Percentiles rank a stretch among this genome's conserved stretches.
Conservation (phyloP, 2,329 filamentous ascomycete genomes). For the Pochonia chlamydosporia region DNA sequence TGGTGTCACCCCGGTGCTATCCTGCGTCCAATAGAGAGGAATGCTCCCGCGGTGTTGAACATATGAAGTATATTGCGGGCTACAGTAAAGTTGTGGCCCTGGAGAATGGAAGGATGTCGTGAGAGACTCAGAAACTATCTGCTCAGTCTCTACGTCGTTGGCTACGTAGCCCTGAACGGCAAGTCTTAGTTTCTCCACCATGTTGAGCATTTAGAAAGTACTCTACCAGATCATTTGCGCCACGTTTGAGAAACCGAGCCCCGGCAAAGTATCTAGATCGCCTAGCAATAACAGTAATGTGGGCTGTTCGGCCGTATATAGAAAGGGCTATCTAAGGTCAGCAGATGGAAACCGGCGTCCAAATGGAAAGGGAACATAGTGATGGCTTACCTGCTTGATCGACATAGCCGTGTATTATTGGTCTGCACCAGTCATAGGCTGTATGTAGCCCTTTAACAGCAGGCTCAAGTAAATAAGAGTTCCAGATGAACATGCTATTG, state of each 20-base stretch:
- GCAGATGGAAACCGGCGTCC: background rate
- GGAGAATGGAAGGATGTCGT: conserved; percentile 95
- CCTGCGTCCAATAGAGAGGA: conserved; percentile 94
- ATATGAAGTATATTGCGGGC: conserved; percentile 90
- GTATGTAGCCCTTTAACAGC: conserved; percentile 65
- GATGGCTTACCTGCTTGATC: conserved; percentile 62
- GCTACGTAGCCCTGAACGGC: conserved; percentile 75
- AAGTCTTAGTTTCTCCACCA: background rate
- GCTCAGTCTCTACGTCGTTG: conserved; percentile 97
- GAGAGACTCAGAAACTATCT: conserved; percentile 90
- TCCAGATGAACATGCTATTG: conserved; percentile 99
- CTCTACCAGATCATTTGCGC: conserved; percentile 73
- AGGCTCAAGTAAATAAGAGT: conserved; percentile 79
- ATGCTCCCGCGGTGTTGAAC: conserved; percentile 96
- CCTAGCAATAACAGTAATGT: conserved; percentile 89
- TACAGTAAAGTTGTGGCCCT: conserved; percentile 77
- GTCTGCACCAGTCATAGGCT: conserved; percentile 91
- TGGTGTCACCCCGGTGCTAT: conserved; percentile 88
- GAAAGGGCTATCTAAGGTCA: conserved; percentile 49
- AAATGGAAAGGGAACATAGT: background rate
- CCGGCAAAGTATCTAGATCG: conserved; percentile 92
- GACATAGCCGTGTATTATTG: conserved; percentile 93
- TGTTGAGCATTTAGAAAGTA: background rate
- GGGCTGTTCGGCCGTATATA: conserved; percentile 82
- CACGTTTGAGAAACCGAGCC: conserved; percentile 88